Evolutionary conservation across 306 rosid genomes (phyloP), one percentile per base, ranked within the genome.

Genomic region (Medicago arabica): DNA sequence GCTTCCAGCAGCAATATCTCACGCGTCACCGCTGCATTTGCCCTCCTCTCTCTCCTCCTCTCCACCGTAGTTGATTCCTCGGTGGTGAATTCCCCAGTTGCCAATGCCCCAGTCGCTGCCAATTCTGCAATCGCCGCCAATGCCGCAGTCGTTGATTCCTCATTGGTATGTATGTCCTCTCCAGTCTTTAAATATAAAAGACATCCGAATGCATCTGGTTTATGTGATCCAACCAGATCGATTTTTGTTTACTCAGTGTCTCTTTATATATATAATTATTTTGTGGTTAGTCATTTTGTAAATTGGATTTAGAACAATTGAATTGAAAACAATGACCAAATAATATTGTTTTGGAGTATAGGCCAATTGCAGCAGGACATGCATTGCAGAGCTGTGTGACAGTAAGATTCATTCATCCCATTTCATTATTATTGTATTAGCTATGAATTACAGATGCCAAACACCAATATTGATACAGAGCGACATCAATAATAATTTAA

Each of bases 321-420:
- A 53, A 61, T 61, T 4, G 7, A 28, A 31, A 41, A 44, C 36
- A 2, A 3, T 76, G 49, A 61, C 43, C 7, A 8, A n/a, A 31
- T 14, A 28, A 28, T 34, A 34, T 6, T 34, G 38, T 34, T 34
- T 4, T 34, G 38, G 55, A 18, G 49, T 15, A 14, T 82, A 89
- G 96, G 75, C 11, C 28, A 73, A 15, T 8, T 93, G 98, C 75
- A 93, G 98, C 88, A 84, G 58, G 75, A 66, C 10, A 55, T 93
- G 98, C 71, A 84, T 83, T 7, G 88, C 86, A 0, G 60, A 79
- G 80, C 79, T 85, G 18, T 94, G 97, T 78, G 72, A 91, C 15
- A 49, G 97, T 94, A 77, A 87, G 93, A 80, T 39, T 67, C 47
- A 13, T 51, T 17, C 21, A 25, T 31, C 0, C 36, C 4, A 9